Conservation (phyloP, 2,329 filamentous ascomycete species). For the Fusarium beomiforme region DNA sequence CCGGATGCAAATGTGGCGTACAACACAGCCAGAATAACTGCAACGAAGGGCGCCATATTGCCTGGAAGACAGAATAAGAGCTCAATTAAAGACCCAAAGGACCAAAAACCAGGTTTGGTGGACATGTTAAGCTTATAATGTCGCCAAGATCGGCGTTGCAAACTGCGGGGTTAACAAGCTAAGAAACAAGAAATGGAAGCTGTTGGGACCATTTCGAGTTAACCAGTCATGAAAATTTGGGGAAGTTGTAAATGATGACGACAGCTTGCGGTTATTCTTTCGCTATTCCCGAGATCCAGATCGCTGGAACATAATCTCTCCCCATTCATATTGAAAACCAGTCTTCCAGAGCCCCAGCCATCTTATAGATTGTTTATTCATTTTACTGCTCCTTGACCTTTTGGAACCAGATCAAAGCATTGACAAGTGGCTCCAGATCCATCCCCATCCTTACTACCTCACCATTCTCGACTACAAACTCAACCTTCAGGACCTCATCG, state of each 20-base stretch:
- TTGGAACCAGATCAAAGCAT: conserved; percentile 38
- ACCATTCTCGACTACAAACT: conserved; percentile 34
- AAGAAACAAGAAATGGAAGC: conserved; percentile 1
- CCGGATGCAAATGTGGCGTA: background rate
- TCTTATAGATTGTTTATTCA: too few relatives aligned
- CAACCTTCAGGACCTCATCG: conserved; percentile 6
- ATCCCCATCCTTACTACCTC: conserved; percentile 28
- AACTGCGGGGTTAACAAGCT: conserved; percentile 12
- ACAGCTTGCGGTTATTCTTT: too few relatives aligned
- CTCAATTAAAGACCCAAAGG: background rate
- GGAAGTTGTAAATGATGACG: conserved; percentile 3
- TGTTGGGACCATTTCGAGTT: background rate
- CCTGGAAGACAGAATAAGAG: background rate
- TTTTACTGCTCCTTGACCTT: background rate
- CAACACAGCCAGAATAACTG: background rate
- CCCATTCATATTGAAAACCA: too few relatives aligned
- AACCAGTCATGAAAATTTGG: background rate
- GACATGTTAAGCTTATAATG: background rate
- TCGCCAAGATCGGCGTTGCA: background rate
- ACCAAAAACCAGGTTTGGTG: background rate
- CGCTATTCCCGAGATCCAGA: too few relatives aligned
- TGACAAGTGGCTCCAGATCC: conserved; percentile 26
- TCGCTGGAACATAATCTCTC: too few relatives aligned
- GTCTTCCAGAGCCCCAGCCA: too few relatives aligned
- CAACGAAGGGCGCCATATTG: background rate